These are phyloP conservation scores for Carex scoparia DNA, from an alignment of 176 grass and related monocot genomes.

Conservation along the genomic window DNA sequence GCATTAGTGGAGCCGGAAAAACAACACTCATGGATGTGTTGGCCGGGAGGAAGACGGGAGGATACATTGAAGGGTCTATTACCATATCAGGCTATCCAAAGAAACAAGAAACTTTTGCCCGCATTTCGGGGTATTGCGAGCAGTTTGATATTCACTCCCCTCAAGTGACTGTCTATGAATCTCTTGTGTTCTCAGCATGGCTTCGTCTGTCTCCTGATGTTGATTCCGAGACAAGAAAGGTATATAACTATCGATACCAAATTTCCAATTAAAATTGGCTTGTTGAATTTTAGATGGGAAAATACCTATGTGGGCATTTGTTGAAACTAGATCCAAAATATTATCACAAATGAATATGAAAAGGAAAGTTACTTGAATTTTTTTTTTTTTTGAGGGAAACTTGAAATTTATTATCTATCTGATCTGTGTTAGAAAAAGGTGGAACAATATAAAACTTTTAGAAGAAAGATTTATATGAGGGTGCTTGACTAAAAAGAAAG, in stretches of 20 bases:
- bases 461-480: not conserved
- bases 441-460: not conserved
- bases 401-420: too few species aligned
- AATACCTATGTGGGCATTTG: not conserved
- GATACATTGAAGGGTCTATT: conserved; percentile 76
- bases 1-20: conserved; percentile 89
- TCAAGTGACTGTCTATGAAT: conserved; percentile 77
- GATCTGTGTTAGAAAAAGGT: not conserved
- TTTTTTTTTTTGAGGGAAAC: too few species aligned
- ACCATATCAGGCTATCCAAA: conserved; percentile 82
- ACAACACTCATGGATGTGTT: conserved; percentile 96
- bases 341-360: not conserved
- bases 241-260: not conserved
- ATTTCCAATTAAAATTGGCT: too few species aligned
- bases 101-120: conserved; percentile 92
- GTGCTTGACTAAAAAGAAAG: not conserved
- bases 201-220: conserved; percentile 78
- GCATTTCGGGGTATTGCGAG: conserved; percentile 90
- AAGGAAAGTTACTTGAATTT: too few species aligned
- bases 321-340: not conserved
- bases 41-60: conserved; percentile 88
- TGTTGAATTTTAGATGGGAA: not conserved
- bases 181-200: conserved; percentile 81
- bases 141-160: conserved; percentile 93
- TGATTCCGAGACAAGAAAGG: conserved; percentile 57